These are phyloP conservation scores for Coniochaeta prunicola DNA, from an alignment of 2,329 filamentous ascomycete species.

Conservation along the genomic window DNA sequence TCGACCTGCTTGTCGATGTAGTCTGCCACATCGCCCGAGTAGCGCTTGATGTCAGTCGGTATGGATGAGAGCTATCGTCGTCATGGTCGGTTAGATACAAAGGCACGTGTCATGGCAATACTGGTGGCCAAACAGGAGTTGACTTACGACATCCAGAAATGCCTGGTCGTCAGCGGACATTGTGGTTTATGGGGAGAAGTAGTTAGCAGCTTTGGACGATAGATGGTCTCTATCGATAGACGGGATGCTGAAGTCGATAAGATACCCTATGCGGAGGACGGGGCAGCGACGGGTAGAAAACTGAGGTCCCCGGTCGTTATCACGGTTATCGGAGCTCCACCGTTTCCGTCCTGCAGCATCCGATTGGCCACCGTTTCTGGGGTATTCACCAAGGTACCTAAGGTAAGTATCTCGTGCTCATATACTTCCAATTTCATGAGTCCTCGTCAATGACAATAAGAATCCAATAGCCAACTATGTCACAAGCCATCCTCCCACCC, in stretches of 20 bases:
- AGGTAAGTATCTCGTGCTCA: not conserved
- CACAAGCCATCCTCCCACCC: too few species aligned
- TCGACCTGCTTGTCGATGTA: constrained; percentile 79
- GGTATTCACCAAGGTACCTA: not conserved
- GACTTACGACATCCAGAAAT: constrained; percentile 66
- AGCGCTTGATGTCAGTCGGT: constrained; percentile 58
- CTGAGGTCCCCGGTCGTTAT: not conserved
- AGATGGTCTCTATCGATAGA: too few species aligned
- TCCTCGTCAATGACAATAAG: too few species aligned
- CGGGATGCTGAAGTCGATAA: not conserved
- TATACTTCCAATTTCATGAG: too few species aligned
- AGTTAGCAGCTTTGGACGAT: too few species aligned
- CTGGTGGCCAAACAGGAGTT: not conserved
- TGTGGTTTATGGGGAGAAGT: too few species aligned
- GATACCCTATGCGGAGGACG: too few species aligned
- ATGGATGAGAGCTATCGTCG: constrained; percentile 40
- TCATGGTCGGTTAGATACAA: not conserved
- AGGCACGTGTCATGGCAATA: not conserved
- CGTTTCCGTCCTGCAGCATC: not conserved
- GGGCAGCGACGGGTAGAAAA: too few species aligned
- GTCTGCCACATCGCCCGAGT: constrained; percentile 67
- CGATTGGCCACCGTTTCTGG: not conserved
- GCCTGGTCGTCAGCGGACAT: constrained; percentile 75
- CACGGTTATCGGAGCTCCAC: not conserved
- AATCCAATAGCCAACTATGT: too few species aligned